Percentiles rank a stretch among this genome's conserved stretches.
phyloP scores from a whole-genome alignment of 2,329 filamentous ascomycete genomes.

The Aspergillus alliaceus region DNA sequence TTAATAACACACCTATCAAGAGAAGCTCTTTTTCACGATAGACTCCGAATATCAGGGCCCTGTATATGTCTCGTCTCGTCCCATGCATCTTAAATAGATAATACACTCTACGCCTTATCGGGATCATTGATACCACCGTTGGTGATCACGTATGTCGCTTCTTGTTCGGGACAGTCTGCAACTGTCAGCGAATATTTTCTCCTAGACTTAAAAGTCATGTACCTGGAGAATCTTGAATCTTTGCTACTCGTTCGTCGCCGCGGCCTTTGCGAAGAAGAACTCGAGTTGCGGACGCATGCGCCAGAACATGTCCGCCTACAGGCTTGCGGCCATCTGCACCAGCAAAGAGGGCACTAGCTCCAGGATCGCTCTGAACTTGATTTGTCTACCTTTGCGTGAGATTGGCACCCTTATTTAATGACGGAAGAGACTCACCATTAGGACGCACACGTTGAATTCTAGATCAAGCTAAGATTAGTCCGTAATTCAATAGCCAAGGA shows the following conservation, averaged over 20 bases:
- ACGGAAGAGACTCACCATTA: conserved; percentile 50
- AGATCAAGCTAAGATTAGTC: conserved; percentile 10
- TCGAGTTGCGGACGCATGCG: conserved; percentile 67
- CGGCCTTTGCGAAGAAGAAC: conserved; percentile 67
- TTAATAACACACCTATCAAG: too few relatives aligned
- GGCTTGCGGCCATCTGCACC: conserved; percentile 68
- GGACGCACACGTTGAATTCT: conserved; percentile 68
- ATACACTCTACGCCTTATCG: conserved; percentile 54
- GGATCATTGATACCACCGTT: conserved; percentile 68
- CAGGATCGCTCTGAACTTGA: conserved; percentile 70
- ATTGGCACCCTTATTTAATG: not conserved
- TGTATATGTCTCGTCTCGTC: not conserved
- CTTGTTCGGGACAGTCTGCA: conserved; percentile 65
- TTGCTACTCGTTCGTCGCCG: conserved; percentile 69
- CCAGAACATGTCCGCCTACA: conserved; percentile 66
- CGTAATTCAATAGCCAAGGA: not conserved
- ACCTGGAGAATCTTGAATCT: conserved; percentile 68
- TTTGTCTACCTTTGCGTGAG: conserved; percentile 52
- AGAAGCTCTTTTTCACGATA: not conserved
- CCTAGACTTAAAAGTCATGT: conserved; percentile 12
- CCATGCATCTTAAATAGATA: not conserved
- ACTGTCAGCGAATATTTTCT: conserved; percentile 7
- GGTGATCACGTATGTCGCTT: conserved; percentile 70
- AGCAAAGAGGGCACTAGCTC: conserved; percentile 66
- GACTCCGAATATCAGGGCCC: not conserved